Base-by-base conservation (phyloP, 164 flowering plant species). In the Magnolia officinalis region DNA sequence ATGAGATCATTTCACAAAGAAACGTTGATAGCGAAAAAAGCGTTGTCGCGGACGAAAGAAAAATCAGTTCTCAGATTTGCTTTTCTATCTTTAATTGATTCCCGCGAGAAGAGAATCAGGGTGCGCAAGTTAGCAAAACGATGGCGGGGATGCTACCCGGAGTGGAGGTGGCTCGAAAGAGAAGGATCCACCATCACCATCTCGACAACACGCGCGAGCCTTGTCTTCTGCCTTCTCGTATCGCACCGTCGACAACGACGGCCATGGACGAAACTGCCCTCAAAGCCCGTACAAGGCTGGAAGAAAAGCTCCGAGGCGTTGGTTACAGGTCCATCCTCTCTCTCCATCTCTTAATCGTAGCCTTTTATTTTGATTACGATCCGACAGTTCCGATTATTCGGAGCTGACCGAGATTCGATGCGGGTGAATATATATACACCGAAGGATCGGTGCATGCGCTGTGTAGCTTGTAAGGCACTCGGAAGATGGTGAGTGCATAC, bases 91-190 rank as follows among this genome's bases (percentile, higher is more conserved):
- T 37, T 0, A 37, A 37, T 37, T 37, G 45, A 37, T 37, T 37
- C 45, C 61, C 4, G 61, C 61, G 4, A 8, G 18, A 3, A 11
- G 2, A 55, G 61, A 11, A 55, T 11, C 19, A 10, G 10, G 19
- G 2, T 13, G 16, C 4, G 61, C 19, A 55, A 14, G 18, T 16
- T 55, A 55, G 61, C 16, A 55, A 55, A 16, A 55, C 45, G 55
- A 83, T 85, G 84, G 83, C 84, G 1, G 86, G 89, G 8, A 81
- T 77, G 85, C 67, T 85, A 4, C 87, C 87, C 9, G 89, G 87
- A 16, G 89, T 83, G 21, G 87, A 85, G 65, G 68, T 85, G 68
- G 82, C 84, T 6, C 70, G 80, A 21, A 76, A 83, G 68, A 77
- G 85, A 72, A 78, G 77, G 61, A 20, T 73, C 7, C 64, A 59